Base-by-base conservation (phyloP, 1,284 basidiomycete species). In the Tylopilus sp. region DNA sequence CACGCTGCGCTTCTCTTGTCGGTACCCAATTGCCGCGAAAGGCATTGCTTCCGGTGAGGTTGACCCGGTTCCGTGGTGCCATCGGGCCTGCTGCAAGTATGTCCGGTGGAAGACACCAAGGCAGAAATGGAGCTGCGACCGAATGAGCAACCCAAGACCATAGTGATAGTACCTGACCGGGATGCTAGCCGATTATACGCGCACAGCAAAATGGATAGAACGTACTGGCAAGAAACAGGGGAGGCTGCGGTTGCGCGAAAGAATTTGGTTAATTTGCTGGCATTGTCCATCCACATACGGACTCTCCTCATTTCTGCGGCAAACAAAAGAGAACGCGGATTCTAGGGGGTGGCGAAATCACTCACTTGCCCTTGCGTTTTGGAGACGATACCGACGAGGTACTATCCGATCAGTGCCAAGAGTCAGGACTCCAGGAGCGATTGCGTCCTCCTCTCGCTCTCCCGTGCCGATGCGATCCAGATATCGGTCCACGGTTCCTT, bases 51-150 rank as follows among this genome's bases (percentile, higher is more conserved):
- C 41, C 29, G 49, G 43, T 10, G n/a, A 5, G 29, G 29, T n/a
- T 26, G 12, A 9, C 13, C 42, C 34, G 39, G 21, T 13, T 34
- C 3, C 13, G 31, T 40, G 11, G 34, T 49, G 43, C 43, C 18
- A 43, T 25, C 25, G 37, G 44, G 48, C 28, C 28, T 23, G n/a
- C 29, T 50, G 34, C 26, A 33, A 41, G 45, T 46, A 35, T 53
- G 44, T 43, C 37, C 41, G 31, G 38, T 33, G 16, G 28, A 25
- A 21, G 33, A 8, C n/a, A 30, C 18, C 30, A 39, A 58, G 54
- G 52, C 52, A 53, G 12, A 29, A 59, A 64, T 53, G 59, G 23
- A 58, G 35, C 19, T 18, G 2, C 36, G 7, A 26, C 31, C 23
- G 28, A 49, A 41, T 37, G 30, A 40, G 46, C 45, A 45, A 43